Percentiles rank a stretch among this genome's conserved stretches.
Conservation (phyloP, 805 yeast genomes). For the Lipomyces chichibuensis region DNA sequence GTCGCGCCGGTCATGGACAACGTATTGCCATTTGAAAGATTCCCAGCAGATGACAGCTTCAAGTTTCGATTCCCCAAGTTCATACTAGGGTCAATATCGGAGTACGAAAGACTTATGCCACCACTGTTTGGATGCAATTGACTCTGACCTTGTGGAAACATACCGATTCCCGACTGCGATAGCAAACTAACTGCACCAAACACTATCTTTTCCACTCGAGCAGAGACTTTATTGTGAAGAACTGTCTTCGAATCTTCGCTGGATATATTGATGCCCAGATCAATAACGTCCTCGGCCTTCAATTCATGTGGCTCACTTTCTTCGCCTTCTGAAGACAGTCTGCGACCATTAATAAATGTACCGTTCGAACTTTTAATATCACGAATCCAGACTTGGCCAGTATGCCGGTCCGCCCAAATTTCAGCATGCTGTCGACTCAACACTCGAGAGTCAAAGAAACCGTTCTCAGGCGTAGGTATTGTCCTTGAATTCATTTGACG, state of each 20-base stretch:
- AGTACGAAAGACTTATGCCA: slow-evolving; percentile 6
- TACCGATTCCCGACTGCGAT: background rate
- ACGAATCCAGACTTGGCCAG: slow-evolving; percentile 70
- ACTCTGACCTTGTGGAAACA: background rate
- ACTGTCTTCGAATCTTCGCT: slow-evolving; percentile 53
- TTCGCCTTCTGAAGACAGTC: slow-evolving; percentile 61
- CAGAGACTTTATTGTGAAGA: slow-evolving; percentile 84
- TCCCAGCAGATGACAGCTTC: background rate
- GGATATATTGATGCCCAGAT: slow-evolving; percentile 84
- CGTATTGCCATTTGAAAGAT: slow-evolving; percentile 5
- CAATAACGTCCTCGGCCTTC: slow-evolving; percentile 81
- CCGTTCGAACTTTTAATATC: slow-evolving; percentile 95
- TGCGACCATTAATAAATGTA: slow-evolving; percentile 79
- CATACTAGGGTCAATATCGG: slow-evolving; percentile 18
- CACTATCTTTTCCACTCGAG: slow-evolving; percentile 70
- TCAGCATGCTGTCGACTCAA: slow-evolving; percentile 93
- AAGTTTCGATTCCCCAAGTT: slow-evolving; percentile 2
- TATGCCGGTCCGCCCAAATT: slow-evolving; percentile 66
- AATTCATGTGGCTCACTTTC: slow-evolving; percentile 61
- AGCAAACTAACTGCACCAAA: slow-evolving; percentile 3
- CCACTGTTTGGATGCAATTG: slow-evolving; percentile 5
- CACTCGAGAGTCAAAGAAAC: slow-evolving; percentile 92
- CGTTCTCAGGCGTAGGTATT: slow-evolving; percentile 70
- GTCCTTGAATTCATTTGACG: slow-evolving; percentile 69
- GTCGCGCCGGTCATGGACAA: slow-evolving; percentile 12